Percentiles rank a stretch among this genome's conserved stretches.
Conservation (phyloP, 352 stramenopile species). For the Halophytophthora batemanensis region DNA sequence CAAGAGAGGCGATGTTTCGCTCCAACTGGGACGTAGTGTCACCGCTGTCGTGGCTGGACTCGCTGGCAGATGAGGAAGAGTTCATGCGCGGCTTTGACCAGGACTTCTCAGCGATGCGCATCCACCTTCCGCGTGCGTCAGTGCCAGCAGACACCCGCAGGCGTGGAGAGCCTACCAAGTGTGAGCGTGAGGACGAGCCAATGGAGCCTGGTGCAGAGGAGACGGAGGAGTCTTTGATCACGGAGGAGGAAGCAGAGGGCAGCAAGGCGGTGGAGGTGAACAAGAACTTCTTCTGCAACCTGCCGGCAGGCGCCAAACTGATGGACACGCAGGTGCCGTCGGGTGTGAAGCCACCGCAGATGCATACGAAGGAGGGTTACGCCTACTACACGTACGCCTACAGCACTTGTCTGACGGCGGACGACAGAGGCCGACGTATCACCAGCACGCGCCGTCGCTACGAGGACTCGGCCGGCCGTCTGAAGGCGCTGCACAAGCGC, state of each 20-base stretch:
- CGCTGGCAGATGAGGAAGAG: conserved; percentile 47
- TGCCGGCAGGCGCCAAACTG: conserved; percentile 40
- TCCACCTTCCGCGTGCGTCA: conserved; percentile 19
- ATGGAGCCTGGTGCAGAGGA: conserved; percentile 15
- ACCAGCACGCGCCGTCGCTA: conserved; percentile 63
- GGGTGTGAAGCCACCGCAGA: conserved; percentile 23
- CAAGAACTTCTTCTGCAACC: conserved; percentile 50
- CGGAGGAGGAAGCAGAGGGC: conserved; percentile 9
- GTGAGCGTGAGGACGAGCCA: conserved; percentile 16
- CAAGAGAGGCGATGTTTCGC: conserved; percentile 41
- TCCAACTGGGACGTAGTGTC: conserved; percentile 52
- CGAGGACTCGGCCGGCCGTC: conserved; percentile 51
- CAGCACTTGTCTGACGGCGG: conserved; percentile 51
- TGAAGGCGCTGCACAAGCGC: conserved; percentile 66
- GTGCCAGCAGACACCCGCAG: no score
- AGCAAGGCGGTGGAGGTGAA: no score
- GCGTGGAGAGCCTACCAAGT: conserved; percentile 1
- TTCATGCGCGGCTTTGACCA: conserved; percentile 31
- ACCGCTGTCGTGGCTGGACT: conserved; percentile 42
- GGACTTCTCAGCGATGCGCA: conserved; percentile 13
- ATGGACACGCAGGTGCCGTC: conserved; percentile 43
- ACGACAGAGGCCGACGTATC: conserved; percentile 41
- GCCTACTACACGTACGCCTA: conserved; percentile 66
- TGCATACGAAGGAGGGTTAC: conserved; percentile 44
- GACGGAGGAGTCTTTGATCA: conserved; percentile 11